Base-by-base conservation (phyloP, 2,329 filamentous ascomycete genomes). In the Curvularia sp. region DNA sequence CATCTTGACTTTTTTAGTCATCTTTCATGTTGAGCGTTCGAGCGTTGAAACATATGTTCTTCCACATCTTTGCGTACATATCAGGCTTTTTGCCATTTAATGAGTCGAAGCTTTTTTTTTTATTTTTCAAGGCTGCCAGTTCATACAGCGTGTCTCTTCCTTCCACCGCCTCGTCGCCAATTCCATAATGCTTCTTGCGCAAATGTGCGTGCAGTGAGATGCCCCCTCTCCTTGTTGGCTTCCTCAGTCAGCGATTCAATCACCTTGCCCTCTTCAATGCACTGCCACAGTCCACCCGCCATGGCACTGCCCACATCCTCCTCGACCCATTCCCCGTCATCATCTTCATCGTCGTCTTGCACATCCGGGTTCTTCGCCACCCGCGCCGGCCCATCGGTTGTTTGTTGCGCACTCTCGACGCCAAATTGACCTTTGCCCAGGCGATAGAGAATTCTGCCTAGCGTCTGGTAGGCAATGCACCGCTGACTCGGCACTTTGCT, bases 161-260 rank as follows among this genome's bases (percentile, higher is more conserved):
- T 78, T 75, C 85, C 81, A 79, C 88, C 78, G 73, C 90, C 90
- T 82, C 90, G 72, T 82, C 90, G 65, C 92, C 92, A 93, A 60
- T 96, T 77, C 93, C 94, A 97, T 15, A 97, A 79, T 1, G 93
- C 93, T 76, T 98, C 94, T 3, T 90, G 88, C 10, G 94, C 93
- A 82, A 93, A 96, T 0, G 90, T 89, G 69, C 88, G 86, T 49
- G 91, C 92, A 56, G 92, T 94, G 58, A 90, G 81, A 81, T 97
- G 93, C 34, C 87, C 87, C 59, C 83, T 84, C 50, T 87, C 86
- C 38, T 82, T 82, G 56, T 82, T 84, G 2, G 91, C 91, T 69
- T 95, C 93, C 62, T 90, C 87, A 57, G 89, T 84, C 72, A 98
- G 80, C 18, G 87, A 90, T 56, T 93, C 87, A 48, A 98, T 77